Base-by-base conservation (phyloP, 768 basidiomycete species). In the Trametes cinnabarina region DNA sequence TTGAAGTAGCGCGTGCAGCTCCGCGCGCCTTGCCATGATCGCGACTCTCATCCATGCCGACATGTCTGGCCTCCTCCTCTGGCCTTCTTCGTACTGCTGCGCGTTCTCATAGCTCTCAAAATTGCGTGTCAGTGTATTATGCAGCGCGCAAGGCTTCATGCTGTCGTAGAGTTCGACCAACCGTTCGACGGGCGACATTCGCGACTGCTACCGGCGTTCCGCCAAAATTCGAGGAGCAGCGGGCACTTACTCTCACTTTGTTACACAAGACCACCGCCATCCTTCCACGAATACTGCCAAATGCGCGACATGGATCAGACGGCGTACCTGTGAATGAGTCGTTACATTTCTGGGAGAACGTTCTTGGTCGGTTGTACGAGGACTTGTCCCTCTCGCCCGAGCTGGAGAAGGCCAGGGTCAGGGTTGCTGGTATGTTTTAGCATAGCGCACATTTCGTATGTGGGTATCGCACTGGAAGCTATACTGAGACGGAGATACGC, bases 201-300 rank as follows among this genome's bases (percentile, higher is more conserved):
- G 42, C 66, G 14, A 58, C 58, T 8, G 32, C 55, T 19, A 50
- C 49, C 26, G 32, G 40, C 15, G 32, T 20, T n/a, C 23, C 53
- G 34, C 35, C 26, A 47, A 49, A 49, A 37, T 15, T 26, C 47
- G 58, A 57, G 41, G 55, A 57, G 34, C 51, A 52, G 46, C 56
- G 46, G 41, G 55, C 47, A 32, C 73, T 76, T 54, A 69, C 77
- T 11, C 72, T 82, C 48, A 79, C 76, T 7, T 63, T 84, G 11
- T 69, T 85, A 32, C 79, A 84, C 65, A 82, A 79, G 68, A 77
- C 77, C 0, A 69, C 70, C 8, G 68, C 74, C 5, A 63, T 86
- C 3, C 57, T 86, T 8, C 82, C 80, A 35, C 75, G 75, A 28
- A 70, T 77, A 17, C 73, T 82, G 35, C 68, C 74, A 15, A 40